phyloP scores from a whole-genome alignment of 768 basidiomycete genomes.

The Phanerochaete sordida region DNA sequence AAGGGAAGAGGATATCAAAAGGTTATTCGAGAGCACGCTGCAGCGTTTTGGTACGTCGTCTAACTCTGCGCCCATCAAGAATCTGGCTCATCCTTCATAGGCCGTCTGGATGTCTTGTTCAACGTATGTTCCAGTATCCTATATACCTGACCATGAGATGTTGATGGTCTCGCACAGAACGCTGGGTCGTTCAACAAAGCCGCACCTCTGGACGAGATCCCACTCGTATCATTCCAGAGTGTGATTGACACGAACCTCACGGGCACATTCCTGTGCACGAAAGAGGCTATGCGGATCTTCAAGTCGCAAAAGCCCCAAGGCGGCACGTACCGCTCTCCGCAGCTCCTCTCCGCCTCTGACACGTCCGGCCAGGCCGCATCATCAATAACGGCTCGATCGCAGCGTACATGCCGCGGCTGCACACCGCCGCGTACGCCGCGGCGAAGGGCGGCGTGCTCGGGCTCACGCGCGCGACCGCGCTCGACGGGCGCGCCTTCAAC shows the following conservation, averaged over 20 bases:
- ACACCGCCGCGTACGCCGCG: conserved; percentile 61
- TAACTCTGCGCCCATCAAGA: background rate
- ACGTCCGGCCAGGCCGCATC: conserved; percentile 49
- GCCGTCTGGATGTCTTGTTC: conserved; percentile 72
- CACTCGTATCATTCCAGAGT: conserved; percentile 57
- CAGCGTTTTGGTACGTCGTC: conserved; percentile 50
- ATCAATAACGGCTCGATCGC: conserved; percentile 84
- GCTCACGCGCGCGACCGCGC: conserved; percentile 68
- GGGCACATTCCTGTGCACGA: conserved; percentile 72
- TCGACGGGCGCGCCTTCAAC: conserved; percentile 71
- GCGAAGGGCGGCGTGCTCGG: conserved; percentile 82
- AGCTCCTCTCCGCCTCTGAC: background rate
- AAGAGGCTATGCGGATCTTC: conserved; percentile 71
- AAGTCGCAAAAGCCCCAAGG: conserved; percentile 70
- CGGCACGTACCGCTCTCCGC: conserved; percentile 38
- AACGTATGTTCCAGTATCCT: conserved; percentile 55
- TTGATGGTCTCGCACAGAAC: conserved; percentile 45
- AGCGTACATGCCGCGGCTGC: conserved; percentile 64
- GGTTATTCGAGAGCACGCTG: conserved; percentile 52
- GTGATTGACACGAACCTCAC: conserved; percentile 72
- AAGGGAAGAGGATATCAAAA: conserved; percentile 57
- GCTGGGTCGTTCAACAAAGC: conserved; percentile 58
- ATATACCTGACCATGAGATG: too few species aligned
- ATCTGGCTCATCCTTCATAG: conserved; percentile 28
- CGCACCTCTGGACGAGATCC: conserved; percentile 54